These are phyloP conservation scores for Amanita pseudoporphyria DNA, from an alignment of 768 basidiomycete species.

Conservation along the genomic window DNA sequence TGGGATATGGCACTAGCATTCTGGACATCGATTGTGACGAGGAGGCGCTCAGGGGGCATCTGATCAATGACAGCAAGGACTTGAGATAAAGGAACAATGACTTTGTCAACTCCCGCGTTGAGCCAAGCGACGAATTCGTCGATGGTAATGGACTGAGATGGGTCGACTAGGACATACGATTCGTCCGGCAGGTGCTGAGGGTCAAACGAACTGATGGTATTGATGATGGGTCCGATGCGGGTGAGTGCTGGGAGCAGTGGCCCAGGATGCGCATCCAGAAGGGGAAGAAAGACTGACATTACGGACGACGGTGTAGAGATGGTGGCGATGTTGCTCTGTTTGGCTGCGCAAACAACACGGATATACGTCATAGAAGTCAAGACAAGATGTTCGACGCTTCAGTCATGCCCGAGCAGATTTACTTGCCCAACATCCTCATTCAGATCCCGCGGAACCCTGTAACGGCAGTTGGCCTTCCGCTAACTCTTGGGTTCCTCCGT, in stretches of 20 bases:
- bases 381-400: too few relatives aligned
- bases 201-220: conserved; percentile 27
- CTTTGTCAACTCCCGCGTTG: conserved; percentile 71
- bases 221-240: conserved; percentile 71
- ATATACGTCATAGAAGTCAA: neutral
- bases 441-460: conserved; percentile 46
- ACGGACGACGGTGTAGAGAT: neutral
- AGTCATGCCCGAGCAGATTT: conserved; percentile 24
- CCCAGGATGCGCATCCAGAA: conserved; percentile 41
- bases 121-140: conserved; percentile 57
- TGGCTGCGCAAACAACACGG: neutral
- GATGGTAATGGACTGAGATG: conserved; percentile 31
- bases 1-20: conserved; percentile 71
- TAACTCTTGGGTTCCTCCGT: conserved; percentile 44
- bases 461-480: conserved; percentile 48
- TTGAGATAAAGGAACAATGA: conserved; percentile 62
- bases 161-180: conserved; percentile 49
- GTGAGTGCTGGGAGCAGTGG: conserved; percentile 50
- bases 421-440: conserved; percentile 42
- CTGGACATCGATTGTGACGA: conserved; percentile 67
- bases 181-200: conserved; percentile 23
- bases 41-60: conserved; percentile 61
- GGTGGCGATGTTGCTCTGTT: neutral
- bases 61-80: conserved; percentile 58
- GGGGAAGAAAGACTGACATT: conserved; percentile 49